Percentiles rank a stretch among this genome's conserved stretches.
Conservation (phyloP, 331 rosid species). For the Telfairia occidentalis region DNA sequence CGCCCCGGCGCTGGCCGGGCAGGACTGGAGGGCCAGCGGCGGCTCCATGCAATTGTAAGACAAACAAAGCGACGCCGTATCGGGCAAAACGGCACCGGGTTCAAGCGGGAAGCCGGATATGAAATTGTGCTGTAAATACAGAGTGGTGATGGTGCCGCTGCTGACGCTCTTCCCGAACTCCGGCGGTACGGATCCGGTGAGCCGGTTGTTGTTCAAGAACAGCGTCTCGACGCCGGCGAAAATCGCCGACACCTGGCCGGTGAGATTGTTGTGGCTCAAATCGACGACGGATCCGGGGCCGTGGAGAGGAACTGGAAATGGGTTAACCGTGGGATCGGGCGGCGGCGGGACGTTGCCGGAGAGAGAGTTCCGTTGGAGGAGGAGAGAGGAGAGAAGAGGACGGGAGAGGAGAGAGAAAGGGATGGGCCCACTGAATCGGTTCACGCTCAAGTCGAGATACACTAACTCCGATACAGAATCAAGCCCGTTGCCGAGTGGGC, state of each 20-base stretch:
- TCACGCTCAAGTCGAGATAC: conserved; percentile 55
- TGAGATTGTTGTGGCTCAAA: conserved; percentile 46
- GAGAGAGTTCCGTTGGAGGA: conserved; percentile 57
- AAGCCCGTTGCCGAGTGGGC: conserved; percentile 46
- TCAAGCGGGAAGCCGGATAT: conserved; percentile 27
- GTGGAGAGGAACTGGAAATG: no score
- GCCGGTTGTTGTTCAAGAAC: conserved; percentile 56
- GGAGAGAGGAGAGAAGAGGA: conserved; percentile 33
- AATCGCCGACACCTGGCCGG: conserved; percentile 35
- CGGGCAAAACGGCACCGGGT: conserved; percentile 32
- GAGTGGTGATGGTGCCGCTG: conserved; percentile 44
- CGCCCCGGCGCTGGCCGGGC: conserved; percentile 48
- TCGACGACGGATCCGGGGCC: conserved; percentile 51
- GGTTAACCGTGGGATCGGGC: not conserved
- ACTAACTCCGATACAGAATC: conserved; percentile 34
- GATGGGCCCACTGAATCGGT: conserved; percentile 44
- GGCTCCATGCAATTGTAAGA: conserved; percentile 61
- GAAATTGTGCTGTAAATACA: conserved; percentile 65
- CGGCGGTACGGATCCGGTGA: conserved; percentile 42
- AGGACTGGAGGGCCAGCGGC: conserved; percentile 28
- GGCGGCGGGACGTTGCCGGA: conserved; percentile 38
- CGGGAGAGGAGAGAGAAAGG: conserved; percentile 36
- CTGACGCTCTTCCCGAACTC: conserved; percentile 45
- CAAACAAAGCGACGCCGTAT: conserved; percentile 51
- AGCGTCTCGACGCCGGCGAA: conserved; percentile 49